These are phyloP conservation scores for Penicillium sp. DNA, from an alignment of 2,329 filamentous ascomycete genomes.

Conservation along the genomic window DNA sequence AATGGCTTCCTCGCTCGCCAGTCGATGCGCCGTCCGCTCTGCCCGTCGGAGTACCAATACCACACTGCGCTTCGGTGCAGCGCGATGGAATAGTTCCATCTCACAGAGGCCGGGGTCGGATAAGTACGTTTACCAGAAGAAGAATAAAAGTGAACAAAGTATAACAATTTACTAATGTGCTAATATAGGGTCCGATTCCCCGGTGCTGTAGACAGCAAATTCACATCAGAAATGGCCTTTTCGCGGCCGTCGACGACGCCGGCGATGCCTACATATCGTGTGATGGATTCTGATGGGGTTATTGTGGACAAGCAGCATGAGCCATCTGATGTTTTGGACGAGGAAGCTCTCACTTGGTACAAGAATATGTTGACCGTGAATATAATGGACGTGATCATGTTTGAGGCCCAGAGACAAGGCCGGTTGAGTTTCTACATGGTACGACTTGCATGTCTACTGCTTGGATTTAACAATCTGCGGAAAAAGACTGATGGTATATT, in stretches of 20 bases:
- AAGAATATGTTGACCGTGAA: conserved; percentile 65
- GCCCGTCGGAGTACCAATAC: conserved; percentile 4
- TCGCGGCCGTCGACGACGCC: conserved; percentile 66
- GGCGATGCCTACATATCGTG: conserved; percentile 84
- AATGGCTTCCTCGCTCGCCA: conserved; percentile 19
- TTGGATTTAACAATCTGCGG: not conserved
- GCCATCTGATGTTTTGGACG: conserved; percentile 61
- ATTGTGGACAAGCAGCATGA: conserved; percentile 71
- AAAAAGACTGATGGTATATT: not conserved
- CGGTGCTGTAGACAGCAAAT: conserved; percentile 91
- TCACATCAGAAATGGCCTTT: conserved; percentile 76
- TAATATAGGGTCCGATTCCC: conserved; percentile 65
- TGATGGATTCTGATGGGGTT: conserved; percentile 82
- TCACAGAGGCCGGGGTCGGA: conserved; percentile 59
- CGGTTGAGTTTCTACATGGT: conserved; percentile 96
- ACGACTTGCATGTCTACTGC: conserved; percentile 2
- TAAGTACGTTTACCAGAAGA: conserved; percentile 43
- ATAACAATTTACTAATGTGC: conserved; percentile 8
- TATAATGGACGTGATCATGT: conserved; percentile 97
- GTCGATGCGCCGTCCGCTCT: conserved; percentile 14
- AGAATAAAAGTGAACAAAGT: not conserved
- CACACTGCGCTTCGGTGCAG: conserved; percentile 13
- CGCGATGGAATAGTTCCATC: conserved; percentile 51
- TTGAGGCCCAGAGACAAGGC: conserved; percentile 94
- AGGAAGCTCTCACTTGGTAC: conserved; percentile 60